Base-by-base conservation (phyloP, 495 filamentous ascomycete species). In the Rusavskia elegans region DNA sequence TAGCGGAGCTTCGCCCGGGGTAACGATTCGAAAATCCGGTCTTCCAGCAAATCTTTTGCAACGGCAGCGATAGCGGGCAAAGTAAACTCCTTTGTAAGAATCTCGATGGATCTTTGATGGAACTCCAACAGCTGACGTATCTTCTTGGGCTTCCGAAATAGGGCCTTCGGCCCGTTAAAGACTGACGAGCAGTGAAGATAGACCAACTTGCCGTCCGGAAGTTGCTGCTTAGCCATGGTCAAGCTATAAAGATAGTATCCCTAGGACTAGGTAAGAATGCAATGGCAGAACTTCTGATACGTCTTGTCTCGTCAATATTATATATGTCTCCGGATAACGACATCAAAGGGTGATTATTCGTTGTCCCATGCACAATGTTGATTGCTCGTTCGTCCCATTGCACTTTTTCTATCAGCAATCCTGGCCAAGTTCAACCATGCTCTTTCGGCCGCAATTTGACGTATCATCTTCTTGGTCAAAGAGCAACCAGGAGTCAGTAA, bases 181-280 rank as follows among this genome's bases (percentile, higher is more conserved):
- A 58, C 48, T 25, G 53, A 49, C 30, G 40, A 49, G 56, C 53
- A 58, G 41, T 55, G 27, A n/a, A 50, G 29, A 49, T 55, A 58
- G 49, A 58, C 52, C 16, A 51, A 29, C 21, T n/a, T 51, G 13
- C 45, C 51, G 20, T 54, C 55, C 45, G 55, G 55, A 50, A 39
- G 41, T 41, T 17, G 45, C 38, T 55, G 29, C 35, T 42, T 20
- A 40, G 30, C 45, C 53, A 55, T 55, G 20, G 17, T 32, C 19
- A 40, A 49, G 45, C 52, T 23, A 50, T 40, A n/a, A 54, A 27
- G 25, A 27, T 27, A 27, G 25, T 27, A 5, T 27, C 4, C 4
- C 7, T 6, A 4, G 4, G 25, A 27, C n/a, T n/a, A 27, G 25
- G 25, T 27, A 27, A 27, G 25, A 27, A 3, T 6, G 2, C 25